Percentiles rank a stretch among this genome's conserved stretches.
Conservation (phyloP, 2,329 filamentous ascomycete species). For the Neofusicoccum laricinum region DNA sequence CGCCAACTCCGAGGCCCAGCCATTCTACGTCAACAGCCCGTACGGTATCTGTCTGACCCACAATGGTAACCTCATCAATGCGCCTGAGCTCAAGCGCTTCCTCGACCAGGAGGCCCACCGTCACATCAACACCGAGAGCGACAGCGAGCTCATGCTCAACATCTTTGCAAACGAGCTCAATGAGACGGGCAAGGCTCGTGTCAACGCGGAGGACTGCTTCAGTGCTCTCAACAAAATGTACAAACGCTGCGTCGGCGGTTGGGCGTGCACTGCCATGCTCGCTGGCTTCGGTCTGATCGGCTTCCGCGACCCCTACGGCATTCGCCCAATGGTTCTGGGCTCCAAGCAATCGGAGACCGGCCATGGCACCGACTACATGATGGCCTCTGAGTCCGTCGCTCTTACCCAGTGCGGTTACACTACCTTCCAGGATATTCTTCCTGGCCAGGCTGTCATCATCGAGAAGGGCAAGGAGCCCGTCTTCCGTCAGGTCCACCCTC, state of each 20-base stretch:
- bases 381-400: constrained; percentile 86
- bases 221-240: constrained; percentile 70
- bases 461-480: constrained; percentile 71
- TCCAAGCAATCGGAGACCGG: constrained; percentile 66
- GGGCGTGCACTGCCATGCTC: constrained; percentile 78
- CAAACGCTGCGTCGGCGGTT: constrained; percentile 68
- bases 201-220: constrained; percentile 76
- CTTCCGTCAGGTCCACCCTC: constrained; percentile 70
- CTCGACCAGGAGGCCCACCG: constrained; percentile 76
- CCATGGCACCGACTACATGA: constrained; percentile 76
- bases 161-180: constrained; percentile 81
- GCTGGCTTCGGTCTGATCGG: constrained; percentile 77
- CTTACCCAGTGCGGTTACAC: constrained; percentile 76
- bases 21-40: constrained; percentile 85
- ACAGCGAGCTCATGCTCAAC: constrained; percentile 85
- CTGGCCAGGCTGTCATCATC: constrained; percentile 83
- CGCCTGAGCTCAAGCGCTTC: constrained; percentile 64
- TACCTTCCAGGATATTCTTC: constrained; percentile 72
- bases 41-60: constrained; percentile 80
- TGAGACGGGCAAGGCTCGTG: constrained; percentile 75
- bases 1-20: constrained; percentile 81
- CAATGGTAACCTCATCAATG: constrained; percentile 88
- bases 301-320: constrained; percentile 77
- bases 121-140: constrained; percentile 87
- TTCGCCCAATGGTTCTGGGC: constrained; percentile 78